Conservation (phyloP, 805 yeast genomes). For the Maudiozyma barnettii region DNA sequence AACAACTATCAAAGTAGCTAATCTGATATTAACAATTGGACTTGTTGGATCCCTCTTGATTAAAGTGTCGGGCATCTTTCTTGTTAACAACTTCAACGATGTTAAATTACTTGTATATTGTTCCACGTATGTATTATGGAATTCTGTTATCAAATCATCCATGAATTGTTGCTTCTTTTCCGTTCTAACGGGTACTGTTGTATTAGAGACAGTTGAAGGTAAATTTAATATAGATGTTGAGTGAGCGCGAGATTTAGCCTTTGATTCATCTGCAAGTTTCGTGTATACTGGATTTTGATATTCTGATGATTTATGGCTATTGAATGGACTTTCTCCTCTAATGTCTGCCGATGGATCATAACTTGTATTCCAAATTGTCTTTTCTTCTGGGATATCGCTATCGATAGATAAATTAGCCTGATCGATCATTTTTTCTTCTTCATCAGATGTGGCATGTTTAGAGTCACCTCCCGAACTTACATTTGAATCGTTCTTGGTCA, state of each 20-base stretch:
- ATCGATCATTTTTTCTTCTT: neutral
- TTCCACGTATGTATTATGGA: constrained; percentile 19
- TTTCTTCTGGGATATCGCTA: neutral
- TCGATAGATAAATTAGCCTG: neutral
- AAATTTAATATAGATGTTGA: constrained; percentile 1
- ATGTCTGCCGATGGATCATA: neutral
- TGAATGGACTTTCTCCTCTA: neutral
- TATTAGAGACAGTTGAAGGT: neutral
- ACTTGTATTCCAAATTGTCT: neutral
- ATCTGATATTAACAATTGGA: constrained; percentile 22
- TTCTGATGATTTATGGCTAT: neutral
- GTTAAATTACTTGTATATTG: constrained; percentile 18
- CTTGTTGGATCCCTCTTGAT: constrained; percentile 17
- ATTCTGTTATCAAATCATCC: constrained; percentile 20
- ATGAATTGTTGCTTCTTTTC: constrained; percentile 10
- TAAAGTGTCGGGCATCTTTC: constrained; percentile 20
- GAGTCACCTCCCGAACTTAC: constrained; percentile 3
- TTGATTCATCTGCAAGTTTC: neutral
- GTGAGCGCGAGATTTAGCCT: neutral
- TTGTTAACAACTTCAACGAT: constrained; percentile 20
- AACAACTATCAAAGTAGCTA: constrained; percentile 18
- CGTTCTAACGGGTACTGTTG: neutral
- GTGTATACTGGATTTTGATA: neutral
- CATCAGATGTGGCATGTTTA: constrained; percentile 3
- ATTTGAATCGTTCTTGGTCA: constrained; percentile 2